Evolutionary conservation across 176 grass and related monocot genomes (phyloP).

Genomic region (Eragrostis curvula): DNA sequence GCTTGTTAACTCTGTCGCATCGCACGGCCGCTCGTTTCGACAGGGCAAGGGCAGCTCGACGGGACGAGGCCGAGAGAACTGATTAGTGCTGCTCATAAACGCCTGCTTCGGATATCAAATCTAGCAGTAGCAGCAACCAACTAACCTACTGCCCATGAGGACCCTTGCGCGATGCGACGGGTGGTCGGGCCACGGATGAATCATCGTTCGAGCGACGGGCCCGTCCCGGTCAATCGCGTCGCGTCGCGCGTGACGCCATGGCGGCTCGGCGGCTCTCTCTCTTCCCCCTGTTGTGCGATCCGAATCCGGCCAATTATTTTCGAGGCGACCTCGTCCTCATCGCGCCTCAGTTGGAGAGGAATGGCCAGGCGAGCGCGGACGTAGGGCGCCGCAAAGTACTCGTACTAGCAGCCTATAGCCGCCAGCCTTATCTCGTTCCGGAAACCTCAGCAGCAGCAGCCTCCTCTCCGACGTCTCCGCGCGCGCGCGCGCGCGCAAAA

Average conservation of each 20-base stretch:
- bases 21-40: background rate
- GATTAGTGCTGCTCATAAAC: background rate
- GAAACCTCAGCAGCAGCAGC: conserved; percentile 16
- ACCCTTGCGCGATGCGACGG: background rate
- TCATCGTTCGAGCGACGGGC: background rate
- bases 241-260: background rate
- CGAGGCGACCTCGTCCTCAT: conserved; percentile 25
- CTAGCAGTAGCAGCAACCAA: background rate
- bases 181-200: background rate
- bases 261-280: background rate
- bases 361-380: background rate
- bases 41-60: background rate
- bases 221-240: background rate
- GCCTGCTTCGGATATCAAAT: background rate
- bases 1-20: background rate
- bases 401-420: background rate
- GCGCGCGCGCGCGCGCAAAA: background rate
- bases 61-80: background rate
- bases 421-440: conserved; percentile 27
- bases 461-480: background rate
- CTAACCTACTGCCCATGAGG: background rate
- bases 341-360: conserved; percentile 10
- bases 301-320: conserved; percentile 43
- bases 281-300: background rate
- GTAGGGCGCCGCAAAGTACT: background rate